Evolutionary conservation across 306 rosid genomes (phyloP), one percentile per base, ranked within the genome.

Genomic region (Crotalaria pallida): DNA sequence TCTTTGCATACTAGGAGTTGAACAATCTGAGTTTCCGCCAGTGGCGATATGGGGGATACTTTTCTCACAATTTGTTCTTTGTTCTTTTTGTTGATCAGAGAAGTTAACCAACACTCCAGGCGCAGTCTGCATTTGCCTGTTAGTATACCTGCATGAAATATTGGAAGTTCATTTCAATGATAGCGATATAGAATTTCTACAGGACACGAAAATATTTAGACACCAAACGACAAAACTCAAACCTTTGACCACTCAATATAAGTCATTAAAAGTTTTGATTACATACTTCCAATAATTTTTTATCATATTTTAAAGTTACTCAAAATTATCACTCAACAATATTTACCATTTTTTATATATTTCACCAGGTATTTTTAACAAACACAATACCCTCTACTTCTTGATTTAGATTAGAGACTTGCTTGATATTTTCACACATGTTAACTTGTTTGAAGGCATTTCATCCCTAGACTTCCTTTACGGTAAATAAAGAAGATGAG

Each of bases 111-210:
- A 56, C 34, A 76, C 77, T 13, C 73, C 76, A 47, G 79, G 80
- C 24, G 77, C 77, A n/a, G 81, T 67, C 64, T 80, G 88, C 71
- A 81, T 58, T 60, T 84, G 86, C 83, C 73, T 83, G 84, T 71
- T 88, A 16, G 83, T 82, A 81, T 91, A 95, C 85, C 99, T 95
- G 88, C 84, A 80, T 16, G 69, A 76, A 24, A 44, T 23, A 53
- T 57, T 16, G 69, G 74, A 24, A 44, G 23, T 58, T 57, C 71
- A 45, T 65, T 18, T 51, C 67, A 77, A 59, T 38, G 22, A 49
- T 79, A 43, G 74, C 81, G 57, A 57, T 7, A 40, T 7, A 58
- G 26, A 38, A 11, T 65, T 48, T 61, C 22, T 33, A 23, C 7
- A 10, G 6, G 19, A 65, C 15, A 61, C 33, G n/a, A 44, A 51